Conservation (phyloP, 2,329 filamentous ascomycete species). For the Ascochyta koolunga region DNA sequence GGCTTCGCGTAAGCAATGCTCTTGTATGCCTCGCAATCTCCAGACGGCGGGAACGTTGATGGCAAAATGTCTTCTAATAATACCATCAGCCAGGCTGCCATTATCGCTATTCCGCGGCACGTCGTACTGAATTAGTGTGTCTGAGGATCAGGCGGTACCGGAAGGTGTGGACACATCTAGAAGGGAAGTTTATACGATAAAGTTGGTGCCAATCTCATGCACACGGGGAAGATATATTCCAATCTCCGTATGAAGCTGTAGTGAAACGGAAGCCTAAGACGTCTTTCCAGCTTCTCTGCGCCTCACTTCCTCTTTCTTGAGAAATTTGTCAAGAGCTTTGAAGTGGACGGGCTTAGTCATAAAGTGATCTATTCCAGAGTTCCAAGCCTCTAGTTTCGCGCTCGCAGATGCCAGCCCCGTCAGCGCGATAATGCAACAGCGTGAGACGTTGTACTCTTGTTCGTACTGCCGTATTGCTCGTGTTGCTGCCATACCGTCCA, state of each 20-base stretch:
- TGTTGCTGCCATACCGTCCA: conserved; percentile 46
- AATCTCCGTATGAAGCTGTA: neutral
- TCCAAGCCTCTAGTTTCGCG: conserved; percentile 36
- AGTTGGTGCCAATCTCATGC: neutral
- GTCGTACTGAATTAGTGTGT: neutral
- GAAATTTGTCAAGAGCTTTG: conserved; percentile 27
- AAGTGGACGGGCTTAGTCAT: conserved; percentile 44
- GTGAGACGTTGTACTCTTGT: conserved; percentile 17
- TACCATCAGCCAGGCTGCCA: neutral
- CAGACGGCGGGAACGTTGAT: neutral
- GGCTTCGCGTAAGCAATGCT: neutral
- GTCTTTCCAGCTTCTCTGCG: neutral
- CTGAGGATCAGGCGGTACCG: too few species aligned
- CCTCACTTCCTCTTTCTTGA: conserved; percentile 17
- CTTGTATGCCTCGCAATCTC: neutral
- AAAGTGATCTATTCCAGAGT: conserved; percentile 39
- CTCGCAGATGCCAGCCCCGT: conserved; percentile 38
- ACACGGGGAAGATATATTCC: neutral
- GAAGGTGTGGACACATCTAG: too few species aligned
- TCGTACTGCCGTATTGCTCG: conserved; percentile 42
- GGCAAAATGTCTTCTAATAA: neutral
- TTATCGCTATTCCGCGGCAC: neutral
- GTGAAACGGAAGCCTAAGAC: neutral
- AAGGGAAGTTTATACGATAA: neutral
- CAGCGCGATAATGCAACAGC: conserved; percentile 33